Evolutionary conservation across 2,329 filamentous ascomycete species (phyloP).

Genomic region (Clonostachys sp.): DNA sequence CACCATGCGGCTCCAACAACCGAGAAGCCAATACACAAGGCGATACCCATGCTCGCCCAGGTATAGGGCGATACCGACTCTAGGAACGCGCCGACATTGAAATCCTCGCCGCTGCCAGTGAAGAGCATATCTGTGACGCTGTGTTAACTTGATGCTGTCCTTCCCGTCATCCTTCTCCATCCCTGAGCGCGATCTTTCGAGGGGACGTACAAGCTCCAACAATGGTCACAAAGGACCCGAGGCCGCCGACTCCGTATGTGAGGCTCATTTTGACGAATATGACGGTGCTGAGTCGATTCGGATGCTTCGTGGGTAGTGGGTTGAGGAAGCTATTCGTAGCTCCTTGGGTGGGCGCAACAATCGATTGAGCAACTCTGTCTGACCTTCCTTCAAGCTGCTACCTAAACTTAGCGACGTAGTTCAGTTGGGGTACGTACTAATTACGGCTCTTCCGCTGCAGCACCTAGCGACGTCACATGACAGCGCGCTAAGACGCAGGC

Average conservation of each 20-base stretch:
- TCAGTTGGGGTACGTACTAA: too few relatives aligned
- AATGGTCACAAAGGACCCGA: constrained; percentile 63
- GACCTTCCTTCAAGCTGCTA: too few relatives aligned
- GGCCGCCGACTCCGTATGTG: constrained; percentile 64
- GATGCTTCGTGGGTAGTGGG: background rate
- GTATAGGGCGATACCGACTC: constrained; percentile 91
- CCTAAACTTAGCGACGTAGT: too few relatives aligned
- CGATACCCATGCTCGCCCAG: constrained; percentile 89
- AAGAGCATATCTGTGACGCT: constrained; percentile 85
- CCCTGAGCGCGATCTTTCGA: background rate
- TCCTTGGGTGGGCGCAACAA: background rate
- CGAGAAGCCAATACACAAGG: constrained; percentile 90
- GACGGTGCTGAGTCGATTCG: background rate
- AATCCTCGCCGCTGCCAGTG: constrained; percentile 89
- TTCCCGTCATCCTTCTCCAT: too few relatives aligned
- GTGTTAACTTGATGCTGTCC: too few relatives aligned
- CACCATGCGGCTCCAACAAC: constrained; percentile 98
- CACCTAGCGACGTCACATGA: constrained; percentile 6
- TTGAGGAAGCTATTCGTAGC: constrained; percentile 3
- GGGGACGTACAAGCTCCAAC: constrained; percentile 70
- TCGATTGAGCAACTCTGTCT: too few relatives aligned
- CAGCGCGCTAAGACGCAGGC: constrained; percentile 1
- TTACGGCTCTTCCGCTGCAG: background rate
- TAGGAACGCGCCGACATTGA: constrained; percentile 95
- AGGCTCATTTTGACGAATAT: constrained; percentile 60